Conservation (phyloP, 768 basidiomycete genomes). For the Coprinopsis cinerea region DNA sequence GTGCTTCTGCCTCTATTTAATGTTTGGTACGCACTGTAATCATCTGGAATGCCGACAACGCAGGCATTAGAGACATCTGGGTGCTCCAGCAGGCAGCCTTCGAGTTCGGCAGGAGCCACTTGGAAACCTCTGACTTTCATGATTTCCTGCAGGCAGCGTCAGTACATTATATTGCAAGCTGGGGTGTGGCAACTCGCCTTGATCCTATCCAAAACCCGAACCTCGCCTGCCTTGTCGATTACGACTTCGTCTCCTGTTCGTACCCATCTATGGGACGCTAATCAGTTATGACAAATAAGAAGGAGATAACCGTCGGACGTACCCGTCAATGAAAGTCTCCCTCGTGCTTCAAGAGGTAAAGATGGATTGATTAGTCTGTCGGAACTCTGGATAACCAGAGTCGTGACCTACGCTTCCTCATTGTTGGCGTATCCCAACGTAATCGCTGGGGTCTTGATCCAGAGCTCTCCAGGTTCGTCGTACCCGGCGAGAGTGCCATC, state of each 20-base stretch:
- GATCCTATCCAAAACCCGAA: conserved; percentile 58
- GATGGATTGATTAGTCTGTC: not conserved
- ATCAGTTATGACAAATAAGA: conserved; percentile 4
- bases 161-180: not conserved
- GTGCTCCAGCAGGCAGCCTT: conserved; percentile 58
- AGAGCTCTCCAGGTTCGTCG: conserved; percentile 57
- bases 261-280: conserved; percentile 44
- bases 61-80: conserved; percentile 55
- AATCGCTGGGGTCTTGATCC: conserved; percentile 47
- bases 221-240: conserved; percentile 46
- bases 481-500: conserved; percentile 52
- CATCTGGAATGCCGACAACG: conserved; percentile 62
- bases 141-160: conserved; percentile 29
- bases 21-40: conserved; percentile 47
- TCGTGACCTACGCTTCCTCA: conserved; percentile 53
- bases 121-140: conserved; percentile 64
- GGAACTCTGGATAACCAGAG: not conserved
- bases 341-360: conserved; percentile 39
- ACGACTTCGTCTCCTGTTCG: conserved; percentile 62
- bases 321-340: conserved; percentile 68
- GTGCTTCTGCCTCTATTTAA: too few species aligned
- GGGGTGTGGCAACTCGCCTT: conserved; percentile 33
- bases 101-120: conserved; percentile 69
- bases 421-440: conserved; percentile 57
- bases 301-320: conserved; percentile 11